Base-by-base conservation (phyloP, 768 basidiomycete genomes). In the Artomyces pyxidatus region DNA sequence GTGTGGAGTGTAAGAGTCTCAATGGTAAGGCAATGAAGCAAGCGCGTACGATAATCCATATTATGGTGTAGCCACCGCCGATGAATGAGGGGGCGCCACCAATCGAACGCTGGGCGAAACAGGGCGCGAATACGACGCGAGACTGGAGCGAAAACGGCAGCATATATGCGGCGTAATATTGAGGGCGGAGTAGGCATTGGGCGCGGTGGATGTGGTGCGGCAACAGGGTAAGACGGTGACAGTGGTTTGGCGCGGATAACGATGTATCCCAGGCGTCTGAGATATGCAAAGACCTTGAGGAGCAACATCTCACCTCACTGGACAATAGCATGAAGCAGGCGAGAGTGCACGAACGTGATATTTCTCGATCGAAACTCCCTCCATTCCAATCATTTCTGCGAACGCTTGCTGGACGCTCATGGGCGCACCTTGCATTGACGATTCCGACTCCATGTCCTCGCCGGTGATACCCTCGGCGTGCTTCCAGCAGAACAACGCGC, bases 361-460 rank as follows among this genome's bases (percentile, higher is more conserved):
- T 51, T 80, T 77, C 62, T 97, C 95, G 55, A 90, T 65, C 0
- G 85, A 86, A 30, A 97, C 63, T 40, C 79, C 81, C 37, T 86
- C 83, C 42, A 65, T 73, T 4, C 88, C 90, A 47, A 96, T 81
- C 80, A 95, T 86, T 60, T 88, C 85, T 1, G 76, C 72, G 60
- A 81, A 97, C 0, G 85, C 91, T 59, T 98, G 90, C 63, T 96
- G 89, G 3, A 91, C 92, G 44, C 80, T 82, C 86, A 97, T 94
- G 0, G 91, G 89, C 0, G 73, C 68, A 4, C 87, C 89, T 12
- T 67, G 59, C 40, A 66, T 63, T 14, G 68, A 59, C 9, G 49
- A 57, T 55, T 62, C 67, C 37, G 53, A 67, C 10, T 79, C 63
- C 8, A 68, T 67, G 67, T 55, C 71, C 63, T 47, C 63, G 46